These are phyloP conservation scores for Erodium moschatum DNA, from an alignment of 441 rosid genomes.

Conservation along the genomic window DNA sequence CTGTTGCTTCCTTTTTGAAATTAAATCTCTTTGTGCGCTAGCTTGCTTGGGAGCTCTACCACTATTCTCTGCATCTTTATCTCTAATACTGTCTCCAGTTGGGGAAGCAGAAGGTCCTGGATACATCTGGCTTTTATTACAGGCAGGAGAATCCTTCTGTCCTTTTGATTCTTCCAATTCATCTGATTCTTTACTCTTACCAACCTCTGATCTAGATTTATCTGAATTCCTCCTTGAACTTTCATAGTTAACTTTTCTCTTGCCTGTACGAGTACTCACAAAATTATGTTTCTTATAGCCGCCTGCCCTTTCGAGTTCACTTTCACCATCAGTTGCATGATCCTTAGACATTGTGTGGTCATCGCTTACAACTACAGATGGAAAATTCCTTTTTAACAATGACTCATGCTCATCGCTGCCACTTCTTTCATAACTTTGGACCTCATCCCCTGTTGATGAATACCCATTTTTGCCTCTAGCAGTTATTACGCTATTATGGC, in stretches of 20 bases:
- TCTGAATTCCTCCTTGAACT: conserved; percentile 17
- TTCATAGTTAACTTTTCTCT: conserved; percentile 23
- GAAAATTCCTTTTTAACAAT: conserved; percentile 23
- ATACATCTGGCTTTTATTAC: conserved; percentile 28
- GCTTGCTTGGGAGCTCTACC: conserved; percentile 27
- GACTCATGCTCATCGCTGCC: conserved; percentile 25
- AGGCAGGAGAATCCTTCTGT: conserved; percentile 30
- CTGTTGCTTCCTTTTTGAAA: conserved; percentile 61
- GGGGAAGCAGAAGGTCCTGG: conserved; percentile 26
- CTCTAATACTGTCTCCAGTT: conserved; percentile 29
- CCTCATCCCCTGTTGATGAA: conserved; percentile 27
- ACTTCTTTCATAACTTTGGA: conserved; percentile 29
- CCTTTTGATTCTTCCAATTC: conserved; percentile 27
- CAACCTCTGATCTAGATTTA: conserved; percentile 23
- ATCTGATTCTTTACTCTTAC: conserved; percentile 20
- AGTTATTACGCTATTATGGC: conserved; percentile 15
- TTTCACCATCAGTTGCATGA: conserved; percentile 21
- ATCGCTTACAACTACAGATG: conserved; percentile 28
- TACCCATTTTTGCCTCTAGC: conserved; percentile 24
- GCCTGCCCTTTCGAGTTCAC: conserved; percentile 27
- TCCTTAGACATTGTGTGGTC: conserved; percentile 27
- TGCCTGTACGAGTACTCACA: conserved; percentile 19
- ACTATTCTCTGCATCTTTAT: conserved; percentile 23
- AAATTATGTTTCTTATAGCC: conserved; percentile 23
- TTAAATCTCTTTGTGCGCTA: conserved; percentile 39